Conservation (phyloP, 2,329 filamentous ascomycete species). For the Paramyrothecium roridum region DNA sequence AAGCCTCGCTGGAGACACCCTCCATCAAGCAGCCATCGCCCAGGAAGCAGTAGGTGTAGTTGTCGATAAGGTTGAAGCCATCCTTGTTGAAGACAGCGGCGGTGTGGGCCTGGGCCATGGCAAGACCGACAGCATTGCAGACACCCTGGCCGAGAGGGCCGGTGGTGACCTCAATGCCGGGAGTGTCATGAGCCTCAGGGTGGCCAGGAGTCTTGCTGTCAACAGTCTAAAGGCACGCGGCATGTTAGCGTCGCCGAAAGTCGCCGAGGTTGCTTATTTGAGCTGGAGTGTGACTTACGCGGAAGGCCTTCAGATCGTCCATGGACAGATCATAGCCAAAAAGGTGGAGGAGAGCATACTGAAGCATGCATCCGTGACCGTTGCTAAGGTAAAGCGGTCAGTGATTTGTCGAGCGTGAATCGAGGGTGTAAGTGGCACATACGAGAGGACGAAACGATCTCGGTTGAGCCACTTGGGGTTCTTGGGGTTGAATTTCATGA, state of each 20-base stretch:
- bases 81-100: conserved; percentile 95
- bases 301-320: conserved; percentile 94
- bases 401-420: neutral
- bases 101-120: conserved; percentile 92
- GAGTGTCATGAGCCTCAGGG: conserved; percentile 94
- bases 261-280: neutral
- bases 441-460: conserved; percentile 99
- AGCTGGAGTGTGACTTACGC: conserved; percentile 58
- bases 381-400: conserved; percentile 56
- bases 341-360: conserved; percentile 96
- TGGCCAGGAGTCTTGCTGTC: conserved; percentile 88
- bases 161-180: conserved; percentile 96
- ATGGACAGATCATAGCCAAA: conserved; percentile 86
- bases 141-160: conserved; percentile 97
- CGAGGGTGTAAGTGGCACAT: conserved; percentile 42
- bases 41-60: conserved; percentile 96
- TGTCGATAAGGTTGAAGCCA: conserved; percentile 85
- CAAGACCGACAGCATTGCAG: conserved; percentile 94
- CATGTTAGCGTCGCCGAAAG: conserved; percentile 6
- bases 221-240: conserved; percentile 36
- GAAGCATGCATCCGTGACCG: conserved; percentile 98
- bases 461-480: conserved; percentile 97
- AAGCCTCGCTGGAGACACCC: conserved; percentile 91
- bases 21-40: conserved; percentile 99
- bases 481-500: conserved; percentile 99